phyloP scores from a whole-genome alignment of 169 alveolate species.

The Plasmodium knowlesi region DNA sequence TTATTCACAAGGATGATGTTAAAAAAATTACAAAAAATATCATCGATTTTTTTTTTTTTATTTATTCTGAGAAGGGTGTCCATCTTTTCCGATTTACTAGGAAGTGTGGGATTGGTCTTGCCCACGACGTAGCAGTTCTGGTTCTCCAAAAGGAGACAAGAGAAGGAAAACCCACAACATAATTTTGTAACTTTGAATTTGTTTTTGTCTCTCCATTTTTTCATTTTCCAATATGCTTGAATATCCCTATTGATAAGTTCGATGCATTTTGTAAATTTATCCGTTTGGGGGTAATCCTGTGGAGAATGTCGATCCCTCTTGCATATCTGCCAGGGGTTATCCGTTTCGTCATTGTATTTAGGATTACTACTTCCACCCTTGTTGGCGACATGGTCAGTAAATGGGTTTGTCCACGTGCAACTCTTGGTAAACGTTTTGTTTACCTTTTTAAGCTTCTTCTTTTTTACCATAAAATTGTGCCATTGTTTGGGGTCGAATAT shows the following conservation, averaged over 20 bases:
- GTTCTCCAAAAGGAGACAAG: slow-evolving; percentile 29
- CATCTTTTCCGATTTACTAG: not conserved
- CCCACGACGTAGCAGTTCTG: slow-evolving; percentile 51
- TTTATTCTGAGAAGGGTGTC: slow-evolving; percentile 16
- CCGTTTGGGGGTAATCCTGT: not conserved
- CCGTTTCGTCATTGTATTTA: not conserved
- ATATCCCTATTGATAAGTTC: not conserved
- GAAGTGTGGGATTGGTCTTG: not conserved
- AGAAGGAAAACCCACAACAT: slow-evolving; percentile 70
- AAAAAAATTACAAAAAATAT: slow-evolving; percentile 40
- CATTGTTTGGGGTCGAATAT: slow-evolving; percentile 17
- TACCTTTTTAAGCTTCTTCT: not conserved
- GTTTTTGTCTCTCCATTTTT: not conserved
- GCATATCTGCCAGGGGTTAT: not conserved
- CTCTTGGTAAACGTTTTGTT: not conserved
- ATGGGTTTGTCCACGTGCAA: not conserved
- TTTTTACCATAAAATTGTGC: slow-evolving; percentile 1
- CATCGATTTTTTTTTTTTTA: slow-evolving; percentile 56
- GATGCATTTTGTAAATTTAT: not conserved
- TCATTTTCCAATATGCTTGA: not conserved
- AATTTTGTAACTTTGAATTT: slow-evolving; percentile 20
- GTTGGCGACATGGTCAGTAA: not conserved
- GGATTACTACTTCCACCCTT: not conserved
- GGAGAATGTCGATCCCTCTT: not conserved
- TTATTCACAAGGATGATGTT: slow-evolving; percentile 40